Percentiles rank a stretch among this genome's conserved stretches.
phyloP scores from a whole-genome alignment of 331 rosid genomes.

The Pyracantha coccinea region DNA sequence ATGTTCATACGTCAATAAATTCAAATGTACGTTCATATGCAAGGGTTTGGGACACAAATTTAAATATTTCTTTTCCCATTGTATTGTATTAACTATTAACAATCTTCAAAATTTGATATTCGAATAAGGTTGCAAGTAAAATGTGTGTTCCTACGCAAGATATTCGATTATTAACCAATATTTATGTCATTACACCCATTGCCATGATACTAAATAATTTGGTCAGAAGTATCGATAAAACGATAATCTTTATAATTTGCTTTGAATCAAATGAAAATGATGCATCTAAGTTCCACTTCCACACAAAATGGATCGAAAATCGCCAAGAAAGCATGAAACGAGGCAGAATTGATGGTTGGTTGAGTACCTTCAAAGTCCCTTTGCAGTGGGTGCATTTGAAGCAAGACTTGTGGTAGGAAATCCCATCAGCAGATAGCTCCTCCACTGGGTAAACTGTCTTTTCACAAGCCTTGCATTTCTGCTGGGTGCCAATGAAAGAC shows the following conservation, averaged over 20 bases:
- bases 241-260: background rate
- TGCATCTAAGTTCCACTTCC: background rate
- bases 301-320: background rate
- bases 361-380: slow-evolving; percentile 78
- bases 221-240: too few relatives aligned
- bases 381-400: slow-evolving; percentile 96
- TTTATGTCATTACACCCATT: background rate
- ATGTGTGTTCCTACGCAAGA: background rate
- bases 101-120: background rate
- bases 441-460: slow-evolving; percentile 93
- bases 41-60: background rate
- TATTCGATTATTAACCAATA: background rate
- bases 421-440: slow-evolving; percentile 86
- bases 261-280: background rate
- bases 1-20: background rate
- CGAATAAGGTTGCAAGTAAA: background rate
- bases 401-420: slow-evolving; percentile 81
- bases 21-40: background rate
- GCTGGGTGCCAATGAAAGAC: slow-evolving; percentile 90
- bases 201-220: background rate
- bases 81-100: background rate
- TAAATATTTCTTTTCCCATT: background rate
- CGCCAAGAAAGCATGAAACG: background rate
- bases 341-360: background rate
- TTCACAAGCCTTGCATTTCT: slow-evolving; percentile 93